Base-by-base conservation (phyloP, 345 rosid species). In the Rhizophora mangle region DNA sequence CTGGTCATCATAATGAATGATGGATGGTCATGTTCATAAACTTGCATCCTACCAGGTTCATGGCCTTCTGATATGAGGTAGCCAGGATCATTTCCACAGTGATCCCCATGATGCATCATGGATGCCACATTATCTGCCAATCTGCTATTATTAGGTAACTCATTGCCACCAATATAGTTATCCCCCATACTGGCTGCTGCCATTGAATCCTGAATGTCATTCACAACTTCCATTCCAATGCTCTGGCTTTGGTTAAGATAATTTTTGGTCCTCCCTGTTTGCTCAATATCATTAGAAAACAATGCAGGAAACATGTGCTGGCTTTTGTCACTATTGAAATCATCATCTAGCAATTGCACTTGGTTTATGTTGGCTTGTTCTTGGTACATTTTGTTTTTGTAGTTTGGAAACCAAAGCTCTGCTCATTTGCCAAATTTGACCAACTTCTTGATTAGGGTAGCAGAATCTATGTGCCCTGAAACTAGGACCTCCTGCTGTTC, bases 381-480 rank as follows among this genome's bases (percentile, higher is more conserved):
- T 60, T 55, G 72, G 29, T 78, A 66, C 18, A 54, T 63, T 58
- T 36, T 69, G 61, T 55, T 60, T 63, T 67, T 54, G 32, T 68
- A 69, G 52, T 20, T 67, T 62, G 81, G 81, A 72, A 77, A 76
- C 81, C 77, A 68, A 61, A 85, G 63, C 78, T 85, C 80, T n/a
- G 89, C 95, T 76, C 70, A 73, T 77, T 91, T 91, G 6, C 92
- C 89, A 63, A 82, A 83, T 64, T 67, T 82, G 59, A 49, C 71
- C 75, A 91, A 67, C 83, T 73, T 87, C 75, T 80, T 83, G 32
- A 88, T 64, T 58, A 88, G 69, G 72, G 56, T 64, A 43, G 72
- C 81, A 31, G 89, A 72, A 71, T 82, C 84, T 60, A 87, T 85
- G 62, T 58, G 77, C 8, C 95, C 97, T 61, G 78, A 83, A 37